phyloP scores from a whole-genome alignment of 169 alveolate species.

The Cryptosporidium ryanae region DNA sequence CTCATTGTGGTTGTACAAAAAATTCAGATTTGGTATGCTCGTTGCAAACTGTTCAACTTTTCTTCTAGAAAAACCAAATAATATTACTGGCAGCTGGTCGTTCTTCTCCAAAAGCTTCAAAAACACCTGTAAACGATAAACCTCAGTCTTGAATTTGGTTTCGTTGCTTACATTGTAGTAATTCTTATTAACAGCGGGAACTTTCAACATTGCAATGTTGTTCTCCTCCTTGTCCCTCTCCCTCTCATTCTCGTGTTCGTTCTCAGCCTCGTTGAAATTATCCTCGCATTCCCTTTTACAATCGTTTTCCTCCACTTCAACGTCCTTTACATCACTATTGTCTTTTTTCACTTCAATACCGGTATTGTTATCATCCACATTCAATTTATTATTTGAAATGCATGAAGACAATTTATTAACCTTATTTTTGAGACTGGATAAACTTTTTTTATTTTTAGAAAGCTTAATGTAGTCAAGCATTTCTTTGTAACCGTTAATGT shows the following conservation, averaged over 20 bases:
- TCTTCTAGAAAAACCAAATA: conserved; percentile 94
- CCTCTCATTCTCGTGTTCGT: neutral
- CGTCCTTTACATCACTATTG: neutral
- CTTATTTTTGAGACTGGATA: conserved; percentile 26
- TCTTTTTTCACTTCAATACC: neutral
- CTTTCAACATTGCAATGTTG: conserved; percentile 7
- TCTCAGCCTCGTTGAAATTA: neutral
- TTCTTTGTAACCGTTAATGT: conserved; percentile 75
- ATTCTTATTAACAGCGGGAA: neutral
- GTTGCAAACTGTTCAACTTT: conserved; percentile 91
- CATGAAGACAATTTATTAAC: conserved; percentile 20
- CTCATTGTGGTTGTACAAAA: conserved; percentile 83
- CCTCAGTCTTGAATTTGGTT: conserved; percentile 80
- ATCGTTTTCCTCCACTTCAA: neutral
- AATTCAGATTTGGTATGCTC: conserved; percentile 85
- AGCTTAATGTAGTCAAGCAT: conserved; percentile 58
- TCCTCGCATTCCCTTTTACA: neutral
- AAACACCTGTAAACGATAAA: conserved; percentile 85
- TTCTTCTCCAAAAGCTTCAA: conserved; percentile 82
- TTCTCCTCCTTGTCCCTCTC: neutral
- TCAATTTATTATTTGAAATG: neutral
- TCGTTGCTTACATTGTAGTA: neutral
- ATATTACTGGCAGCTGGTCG: conserved; percentile 94
- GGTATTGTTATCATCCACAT: neutral
- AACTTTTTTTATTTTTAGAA: conserved; percentile 16